phyloP scores from a whole-genome alignment of 495 filamentous ascomycete species.

The Neurospora sp. region DNA sequence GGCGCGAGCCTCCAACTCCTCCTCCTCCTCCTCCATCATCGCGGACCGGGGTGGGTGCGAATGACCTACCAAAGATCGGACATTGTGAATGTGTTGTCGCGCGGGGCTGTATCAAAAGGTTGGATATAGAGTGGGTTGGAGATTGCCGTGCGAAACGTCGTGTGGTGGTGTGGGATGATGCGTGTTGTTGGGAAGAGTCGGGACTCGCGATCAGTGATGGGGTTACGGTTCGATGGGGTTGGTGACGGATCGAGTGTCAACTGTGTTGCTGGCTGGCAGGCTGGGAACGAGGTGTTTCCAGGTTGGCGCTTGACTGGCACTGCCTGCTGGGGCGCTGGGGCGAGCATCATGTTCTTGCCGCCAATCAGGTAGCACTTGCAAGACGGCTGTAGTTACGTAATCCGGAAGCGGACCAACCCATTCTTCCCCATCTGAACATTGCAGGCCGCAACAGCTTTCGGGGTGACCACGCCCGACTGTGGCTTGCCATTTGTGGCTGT shows the following conservation, averaged over 20 bases:
- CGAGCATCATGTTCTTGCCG: conserved; percentile 10
- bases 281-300: conserved; percentile 33
- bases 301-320: conserved; percentile 27
- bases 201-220: conserved; percentile 11
- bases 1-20: conserved; percentile 3
- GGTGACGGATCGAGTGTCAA: conserved; percentile 16
- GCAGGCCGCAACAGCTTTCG: not conserved
- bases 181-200: conserved; percentile 6
- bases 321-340: conserved; percentile 16
- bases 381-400: conserved; percentile 18
- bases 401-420: conserved; percentile 11
- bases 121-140: not conserved
- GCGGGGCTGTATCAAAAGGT: conserved; percentile 20
- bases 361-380: not conserved
- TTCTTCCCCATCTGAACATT: conserved; percentile 7
- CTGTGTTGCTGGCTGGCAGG: conserved; percentile 7
- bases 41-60: conserved; percentile 10
- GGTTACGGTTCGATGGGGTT: conserved; percentile 10
- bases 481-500: not conserved
- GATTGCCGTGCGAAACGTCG: not conserved
- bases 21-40: not conserved
- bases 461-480: not conserved
- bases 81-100: conserved; percentile 28
- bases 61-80: conserved; percentile 31
- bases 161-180: conserved; percentile 10